phyloP scores from a whole-genome alignment of 2,329 filamentous ascomycete genomes.

The Calonectria pauciramosa region DNA sequence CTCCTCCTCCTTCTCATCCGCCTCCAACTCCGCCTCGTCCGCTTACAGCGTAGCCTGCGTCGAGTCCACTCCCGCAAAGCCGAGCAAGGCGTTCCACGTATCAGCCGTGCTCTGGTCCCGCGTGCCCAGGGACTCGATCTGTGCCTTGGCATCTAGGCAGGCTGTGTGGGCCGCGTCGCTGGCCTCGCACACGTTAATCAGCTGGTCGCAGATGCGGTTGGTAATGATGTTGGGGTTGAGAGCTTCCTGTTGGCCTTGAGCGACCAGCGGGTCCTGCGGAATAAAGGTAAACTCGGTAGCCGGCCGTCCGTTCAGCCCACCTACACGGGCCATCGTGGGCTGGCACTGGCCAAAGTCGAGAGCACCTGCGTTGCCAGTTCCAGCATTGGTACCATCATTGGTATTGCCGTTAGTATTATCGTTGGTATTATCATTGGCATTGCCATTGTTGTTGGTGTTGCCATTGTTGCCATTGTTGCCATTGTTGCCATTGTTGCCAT shows the following conservation, averaged over 20 bases:
- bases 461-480: neutral
- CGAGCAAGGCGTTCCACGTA: conserved; percentile 59
- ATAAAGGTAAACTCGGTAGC: conserved; percentile 77
- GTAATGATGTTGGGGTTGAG: conserved; percentile 82
- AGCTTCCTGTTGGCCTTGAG: conserved; percentile 73
- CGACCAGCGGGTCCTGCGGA: conserved; percentile 72
- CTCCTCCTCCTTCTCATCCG: neutral
- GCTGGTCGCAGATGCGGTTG: conserved; percentile 78
- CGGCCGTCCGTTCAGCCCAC: conserved; percentile 68
- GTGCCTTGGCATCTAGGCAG: conserved; percentile 66
- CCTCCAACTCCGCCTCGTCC: neutral
- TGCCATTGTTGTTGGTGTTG: neutral
- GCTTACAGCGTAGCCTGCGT: conserved; percentile 36
- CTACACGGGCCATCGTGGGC: conserved; percentile 72
- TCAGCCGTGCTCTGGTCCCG: conserved; percentile 63
- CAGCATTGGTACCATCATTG: conserved; percentile 38
- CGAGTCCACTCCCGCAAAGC: conserved; percentile 49
- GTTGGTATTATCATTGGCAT: neutral
- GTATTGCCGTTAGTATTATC: conserved; percentile 7
- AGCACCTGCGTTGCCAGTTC: conserved; percentile 18
- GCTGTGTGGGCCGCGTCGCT: conserved; percentile 70
- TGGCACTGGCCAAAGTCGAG: conserved; percentile 68
- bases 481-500: neutral
- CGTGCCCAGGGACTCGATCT: conserved; percentile 64
- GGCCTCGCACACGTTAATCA: conserved; percentile 75